phyloP scores from a whole-genome alignment of 2,329 filamentous ascomycete species.

The Pestalotiopsis sp. region DNA sequence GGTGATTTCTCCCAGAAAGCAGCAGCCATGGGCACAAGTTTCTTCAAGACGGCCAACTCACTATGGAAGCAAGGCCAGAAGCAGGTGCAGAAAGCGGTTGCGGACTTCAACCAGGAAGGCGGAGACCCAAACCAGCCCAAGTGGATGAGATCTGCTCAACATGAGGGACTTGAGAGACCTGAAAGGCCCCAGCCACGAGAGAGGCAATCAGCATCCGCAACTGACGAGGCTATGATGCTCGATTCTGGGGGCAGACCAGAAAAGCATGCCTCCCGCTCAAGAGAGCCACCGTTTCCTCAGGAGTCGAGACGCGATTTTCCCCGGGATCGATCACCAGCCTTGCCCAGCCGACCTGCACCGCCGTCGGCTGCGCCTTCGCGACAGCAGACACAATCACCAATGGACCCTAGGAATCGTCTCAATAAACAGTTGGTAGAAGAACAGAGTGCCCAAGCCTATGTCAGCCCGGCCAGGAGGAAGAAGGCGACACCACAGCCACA shows the following conservation, averaged over 20 bases:
- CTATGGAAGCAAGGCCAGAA: slow-evolving; percentile 95
- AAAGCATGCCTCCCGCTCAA: slow-evolving; percentile 30
- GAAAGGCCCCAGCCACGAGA: slow-evolving; percentile 27
- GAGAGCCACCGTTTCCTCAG: slow-evolving; percentile 20
- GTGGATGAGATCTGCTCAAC: slow-evolving; percentile 84
- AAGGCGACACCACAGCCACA: slow-evolving; percentile 57
- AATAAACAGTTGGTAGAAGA: slow-evolving; percentile 76
- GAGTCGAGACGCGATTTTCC: slow-evolving; percentile 22
- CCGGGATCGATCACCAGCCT: slow-evolving; percentile 51
- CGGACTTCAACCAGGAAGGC: slow-evolving; percentile 76
- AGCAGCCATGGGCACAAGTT: slow-evolving; percentile 75
- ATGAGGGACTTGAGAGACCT: slow-evolving; percentile 31
- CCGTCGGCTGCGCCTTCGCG: slow-evolving; percentile 55
- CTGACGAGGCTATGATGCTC: slow-evolving; percentile 78
- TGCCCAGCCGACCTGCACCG: slow-evolving; percentile 41
- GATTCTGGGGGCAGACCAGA: slow-evolving; percentile 65
- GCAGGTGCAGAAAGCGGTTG: slow-evolving; percentile 86
- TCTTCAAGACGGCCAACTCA: slow-evolving; percentile 93
- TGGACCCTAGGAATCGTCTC: slow-evolving; percentile 60
- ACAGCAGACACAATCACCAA: slow-evolving; percentile 53
- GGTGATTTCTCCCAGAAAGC: slow-evolving; percentile 80
- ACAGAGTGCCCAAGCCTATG: slow-evolving; percentile 78
- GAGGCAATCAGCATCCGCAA: slow-evolving; percentile 43
- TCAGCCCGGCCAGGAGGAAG: slow-evolving; percentile 82
- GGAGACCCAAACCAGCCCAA: slow-evolving; percentile 80